Percentiles rank a stretch among this genome's conserved stretches.
Evolutionary conservation across 495 filamentous ascomycete genomes (phyloP).

Genomic region (Podospora bellae-mahoneyi): DNA sequence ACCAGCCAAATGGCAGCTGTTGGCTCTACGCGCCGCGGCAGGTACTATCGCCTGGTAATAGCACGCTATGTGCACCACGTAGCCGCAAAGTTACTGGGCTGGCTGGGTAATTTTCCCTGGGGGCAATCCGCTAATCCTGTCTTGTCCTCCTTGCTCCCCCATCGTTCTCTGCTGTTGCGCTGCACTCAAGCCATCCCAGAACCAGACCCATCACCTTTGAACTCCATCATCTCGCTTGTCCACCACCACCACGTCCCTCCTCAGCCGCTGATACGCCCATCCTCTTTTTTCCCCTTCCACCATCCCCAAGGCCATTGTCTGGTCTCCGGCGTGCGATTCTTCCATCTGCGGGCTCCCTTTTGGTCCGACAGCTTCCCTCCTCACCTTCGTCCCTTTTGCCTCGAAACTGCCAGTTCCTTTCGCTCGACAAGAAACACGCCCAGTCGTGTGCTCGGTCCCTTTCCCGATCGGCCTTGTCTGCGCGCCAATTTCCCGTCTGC

Average conservation of each 20-base stretch:
- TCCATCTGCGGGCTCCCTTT: constrained; percentile 24
- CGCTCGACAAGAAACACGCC: constrained; percentile 18
- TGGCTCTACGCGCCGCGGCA: neutral
- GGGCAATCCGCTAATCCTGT: constrained; percentile 34
- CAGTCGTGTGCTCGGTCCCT: constrained; percentile 27
- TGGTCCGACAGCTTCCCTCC: constrained; percentile 14
- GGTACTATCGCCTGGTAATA: constrained; percentile 22
- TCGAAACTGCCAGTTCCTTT: constrained; percentile 9
- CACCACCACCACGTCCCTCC: constrained; percentile 31
- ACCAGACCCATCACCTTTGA: constrained; percentile 39
- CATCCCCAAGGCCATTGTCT: constrained; percentile 31
- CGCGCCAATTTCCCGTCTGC: constrained; percentile 33
- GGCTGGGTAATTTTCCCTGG: constrained; percentile 39
- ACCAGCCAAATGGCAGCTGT: neutral
- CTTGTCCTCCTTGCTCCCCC: constrained; percentile 30
- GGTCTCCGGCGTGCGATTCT: constrained; percentile 22
- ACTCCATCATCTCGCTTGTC: constrained; percentile 51
- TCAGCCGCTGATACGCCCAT: constrained; percentile 35
- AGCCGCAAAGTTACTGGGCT: constrained; percentile 7
- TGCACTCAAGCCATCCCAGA: constrained; percentile 35
- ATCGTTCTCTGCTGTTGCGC: constrained; percentile 28
- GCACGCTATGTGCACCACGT: constrained; percentile 17
- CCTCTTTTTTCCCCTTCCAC: constrained; percentile 25
- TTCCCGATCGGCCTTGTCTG: constrained; percentile 23
- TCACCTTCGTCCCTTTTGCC: constrained; percentile 18